Evolutionary conservation across 306 rosid genomes (phyloP).

Genomic region (Prunus persica): Prunus_persica_NCBIv2 NC_034011.1:23500001-23500500

Average conservation of each 20-base stretch:
- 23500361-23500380: slow-evolving; percentile 1
- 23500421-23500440: slow-evolving; percentile 5
- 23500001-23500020: background rate
- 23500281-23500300: background rate
- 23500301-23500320: slow-evolving; percentile 14
- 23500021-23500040: background rate
- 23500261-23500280: background rate
- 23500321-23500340: slow-evolving; percentile 10
- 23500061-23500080: slow-evolving; percentile 12
- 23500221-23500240: background rate
- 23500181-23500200: background rate
- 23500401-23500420: slow-evolving; percentile 9
- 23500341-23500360: slow-evolving; percentile 12
- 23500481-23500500: background rate
- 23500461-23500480: slow-evolving; percentile 15
- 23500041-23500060: background rate
- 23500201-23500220: background rate
- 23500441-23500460: slow-evolving; percentile 9
- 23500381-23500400: slow-evolving; percentile 17
- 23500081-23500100: slow-evolving; percentile 17
- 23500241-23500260: background rate
- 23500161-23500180: background rate
- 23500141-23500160: slow-evolving; percentile 21
- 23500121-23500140: slow-evolving; percentile 17
- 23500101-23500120: slow-evolving; percentile 14